Evolutionary conservation across 495 filamentous ascomycete genomes (phyloP).

Genomic region (Pseudevernia furfuracea): DNA sequence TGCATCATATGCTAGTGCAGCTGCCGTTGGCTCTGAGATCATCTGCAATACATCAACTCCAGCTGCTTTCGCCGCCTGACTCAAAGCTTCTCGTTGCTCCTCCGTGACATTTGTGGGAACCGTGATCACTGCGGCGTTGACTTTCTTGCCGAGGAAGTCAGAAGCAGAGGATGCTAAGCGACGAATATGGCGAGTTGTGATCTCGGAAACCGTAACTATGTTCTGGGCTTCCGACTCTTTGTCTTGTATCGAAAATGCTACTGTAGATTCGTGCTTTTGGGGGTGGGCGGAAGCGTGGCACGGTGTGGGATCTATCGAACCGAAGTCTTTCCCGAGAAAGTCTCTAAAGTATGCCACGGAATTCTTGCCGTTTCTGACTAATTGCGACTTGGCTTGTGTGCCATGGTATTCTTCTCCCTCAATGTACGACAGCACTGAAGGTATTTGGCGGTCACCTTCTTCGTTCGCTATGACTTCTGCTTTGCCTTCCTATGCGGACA

Average conservation of each 20-base stretch:
- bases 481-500: slow-evolving; percentile 68
- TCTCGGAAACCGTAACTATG: slow-evolving; percentile 70
- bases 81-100: slow-evolving; percentile 72
- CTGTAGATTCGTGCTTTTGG: slow-evolving; percentile 58
- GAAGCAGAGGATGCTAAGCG: slow-evolving; percentile 76
- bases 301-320: slow-evolving; percentile 90
- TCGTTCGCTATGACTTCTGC: slow-evolving; percentile 98
- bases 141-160: slow-evolving; percentile 83
- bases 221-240: slow-evolving; percentile 60
- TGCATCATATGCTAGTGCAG: slow-evolving; percentile 86
- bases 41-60: slow-evolving; percentile 85
- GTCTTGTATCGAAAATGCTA: slow-evolving; percentile 80
- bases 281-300: slow-evolving; percentile 92
- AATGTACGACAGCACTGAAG: slow-evolving; percentile 86
- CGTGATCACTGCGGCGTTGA: slow-evolving; percentile 87
- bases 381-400: slow-evolving; percentile 85
- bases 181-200: slow-evolving; percentile 78
- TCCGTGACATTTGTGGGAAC: slow-evolving; percentile 90
- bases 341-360: slow-evolving; percentile 94
- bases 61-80: slow-evolving; percentile 67
- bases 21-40: slow-evolving; percentile 87
- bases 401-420: slow-evolving; percentile 95
- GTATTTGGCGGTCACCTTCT: slow-evolving; percentile 98
- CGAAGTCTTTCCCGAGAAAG: slow-evolving; percentile 89
- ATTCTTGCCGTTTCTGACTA: slow-evolving; percentile 85